A percentile compares a stretch with the other conserved stretches of the same genome.
Conservation (phyloP, 2,329 filamentous ascomycete genomes). For the Claviceps sp. region DNA sequence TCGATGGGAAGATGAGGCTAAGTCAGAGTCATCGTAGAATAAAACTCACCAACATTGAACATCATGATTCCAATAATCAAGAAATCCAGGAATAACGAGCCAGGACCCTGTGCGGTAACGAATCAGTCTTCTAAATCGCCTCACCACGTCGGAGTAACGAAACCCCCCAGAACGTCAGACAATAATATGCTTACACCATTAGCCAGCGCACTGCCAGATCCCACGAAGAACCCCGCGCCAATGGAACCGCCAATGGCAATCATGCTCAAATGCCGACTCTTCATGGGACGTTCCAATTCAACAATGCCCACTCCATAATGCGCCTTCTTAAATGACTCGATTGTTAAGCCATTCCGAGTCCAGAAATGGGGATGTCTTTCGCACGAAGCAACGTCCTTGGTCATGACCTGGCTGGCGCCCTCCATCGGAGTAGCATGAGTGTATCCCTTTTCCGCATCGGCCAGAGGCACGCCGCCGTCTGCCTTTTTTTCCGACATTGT, state of each 20-base stretch:
- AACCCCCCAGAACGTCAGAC: neutral
- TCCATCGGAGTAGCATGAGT: slow-evolving; percentile 1
- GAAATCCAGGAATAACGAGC: slow-evolving; percentile 33
- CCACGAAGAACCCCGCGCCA: slow-evolving; percentile 49
- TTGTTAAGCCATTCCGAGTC: slow-evolving; percentile 25
- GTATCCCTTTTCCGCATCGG: slow-evolving; percentile 1
- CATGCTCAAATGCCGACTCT: slow-evolving; percentile 44
- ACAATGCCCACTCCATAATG: slow-evolving; percentile 19
- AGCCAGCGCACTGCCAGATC: slow-evolving; percentile 36
- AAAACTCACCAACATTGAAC: slow-evolving; percentile 34
- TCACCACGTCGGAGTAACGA: neutral
- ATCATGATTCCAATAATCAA: slow-evolving; percentile 46
- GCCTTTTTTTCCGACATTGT: slow-evolving; percentile 1
- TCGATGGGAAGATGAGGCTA: no score
- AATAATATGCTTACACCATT: slow-evolving; percentile 24
- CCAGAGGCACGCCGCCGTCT: neutral
- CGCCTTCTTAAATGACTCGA: slow-evolving; percentile 24
- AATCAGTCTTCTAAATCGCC: neutral
- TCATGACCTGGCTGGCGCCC: slow-evolving; percentile 8
- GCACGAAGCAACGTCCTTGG: slow-evolving; percentile 4
- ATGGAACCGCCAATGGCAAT: slow-evolving; percentile 39
- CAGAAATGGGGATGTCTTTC: slow-evolving; percentile 17
- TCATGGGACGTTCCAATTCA: slow-evolving; percentile 31
- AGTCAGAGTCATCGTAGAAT: no score
- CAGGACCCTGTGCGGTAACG: slow-evolving; percentile 21